Base-by-base conservation (phyloP, 2,329 filamentous ascomycete species). In the Claviceps maximensis region DNA sequence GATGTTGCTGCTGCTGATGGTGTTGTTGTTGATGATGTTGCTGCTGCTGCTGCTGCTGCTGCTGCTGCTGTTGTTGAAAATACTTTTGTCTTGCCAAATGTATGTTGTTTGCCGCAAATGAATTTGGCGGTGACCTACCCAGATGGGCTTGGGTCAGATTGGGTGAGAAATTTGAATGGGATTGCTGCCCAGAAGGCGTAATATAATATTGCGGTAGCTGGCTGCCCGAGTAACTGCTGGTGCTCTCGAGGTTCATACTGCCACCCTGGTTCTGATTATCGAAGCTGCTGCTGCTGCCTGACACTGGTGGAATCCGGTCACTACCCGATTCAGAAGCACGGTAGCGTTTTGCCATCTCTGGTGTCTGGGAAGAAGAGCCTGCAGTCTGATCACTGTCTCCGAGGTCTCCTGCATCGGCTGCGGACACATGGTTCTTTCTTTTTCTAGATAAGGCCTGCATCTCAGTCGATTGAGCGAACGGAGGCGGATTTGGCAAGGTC, bases 121-220 rank as follows among this genome's bases (percentile, higher is more conserved):
- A 29, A n/a, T 31, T 21, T 7, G 42, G 38, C 38, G 31, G 19
- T 23, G 46, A 50, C 13, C 42, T 44, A 4, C 36, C 36, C 25
- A 38, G 21, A 19, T 23, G 45, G 17, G 45, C 21, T 15, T 51
- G 53, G 21, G 27, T 51, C 2, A 51, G 19, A 21, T 27, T 45
- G 9, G 49, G 49, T n/a, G 49, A 54, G 13, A 38, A 33, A 19
- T 6, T 15, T 2, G 50, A 13, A 33, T 45, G 53, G 27, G 31
- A 17, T 29, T 48, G 53, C 42, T 51, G 49, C 19, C 38, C 36
- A 38, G 38, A 46, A 12, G 36, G 40, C 4, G 53, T 1, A 3
- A 54, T 49, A n/a, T 44, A 54, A 33, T 44, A 54, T 5, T 51
- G 53, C 19, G 48, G 36, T 19, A 54, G 29, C 17, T 47, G 53